Conservation (phyloP, 176 grass and related monocot genomes). For the Panicum miliaceum region DNA sequence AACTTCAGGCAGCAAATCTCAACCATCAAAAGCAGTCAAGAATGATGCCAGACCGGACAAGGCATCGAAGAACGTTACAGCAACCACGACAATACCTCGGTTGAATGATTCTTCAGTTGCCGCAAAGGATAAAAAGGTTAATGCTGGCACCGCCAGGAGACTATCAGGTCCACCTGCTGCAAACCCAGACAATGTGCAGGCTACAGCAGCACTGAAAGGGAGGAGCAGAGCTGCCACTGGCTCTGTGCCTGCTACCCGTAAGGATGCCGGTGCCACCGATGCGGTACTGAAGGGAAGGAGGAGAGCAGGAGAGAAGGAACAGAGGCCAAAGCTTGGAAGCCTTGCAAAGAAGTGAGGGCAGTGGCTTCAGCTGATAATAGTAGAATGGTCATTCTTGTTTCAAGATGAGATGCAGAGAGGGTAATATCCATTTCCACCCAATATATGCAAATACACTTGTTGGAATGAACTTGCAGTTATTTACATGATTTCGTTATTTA, state of each 20-base stretch:
- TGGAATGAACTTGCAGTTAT: constrained; percentile 17
- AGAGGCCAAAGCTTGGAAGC: constrained; percentile 37
- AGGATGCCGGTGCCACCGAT: neutral
- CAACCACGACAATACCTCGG: neutral
- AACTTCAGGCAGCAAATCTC: constrained; percentile 32
- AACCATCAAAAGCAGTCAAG: constrained; percentile 21
- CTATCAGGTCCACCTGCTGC: constrained; percentile 19
- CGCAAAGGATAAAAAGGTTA: constrained; percentile 23
- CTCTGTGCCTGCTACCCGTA: neutral
- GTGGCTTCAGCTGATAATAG: neutral
- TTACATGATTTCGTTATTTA: neutral
- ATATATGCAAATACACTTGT: constrained; percentile 2
- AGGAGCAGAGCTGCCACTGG: neutral
- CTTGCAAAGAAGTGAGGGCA: constrained; percentile 42
- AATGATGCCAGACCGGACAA: constrained; percentile 16
- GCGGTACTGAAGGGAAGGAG: constrained; percentile 31
- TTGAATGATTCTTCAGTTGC: neutral
- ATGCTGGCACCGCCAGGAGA: constrained; percentile 21
- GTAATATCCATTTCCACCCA: neutral
- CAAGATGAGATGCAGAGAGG: neutral
- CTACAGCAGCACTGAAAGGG: neutral
- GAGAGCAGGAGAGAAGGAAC: constrained; percentile 44
- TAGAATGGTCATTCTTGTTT: neutral
- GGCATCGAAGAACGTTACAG: neutral
- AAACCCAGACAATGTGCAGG: neutral